Base-by-base conservation (phyloP, 345 rosid species). In the Excoecaria cochinchinensis region DNA sequence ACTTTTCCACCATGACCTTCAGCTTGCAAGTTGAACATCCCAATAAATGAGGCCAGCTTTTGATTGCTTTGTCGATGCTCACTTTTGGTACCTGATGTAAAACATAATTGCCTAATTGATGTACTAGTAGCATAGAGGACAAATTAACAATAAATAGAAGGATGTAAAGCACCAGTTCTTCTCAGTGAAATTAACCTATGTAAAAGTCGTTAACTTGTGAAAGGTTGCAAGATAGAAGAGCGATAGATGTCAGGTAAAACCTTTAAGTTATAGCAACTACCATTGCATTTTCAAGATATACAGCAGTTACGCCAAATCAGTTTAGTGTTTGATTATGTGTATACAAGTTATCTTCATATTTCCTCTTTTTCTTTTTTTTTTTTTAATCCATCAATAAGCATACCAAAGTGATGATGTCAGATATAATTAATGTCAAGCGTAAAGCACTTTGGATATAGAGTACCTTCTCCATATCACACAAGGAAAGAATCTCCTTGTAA, bases 21-120 rank as follows among this genome's bases (percentile, higher is more conserved):
- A 92, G 77, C 84, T 88, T 90, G 76, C 86, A 78, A 36, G 85
- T 88, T 74, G 95, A 89, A 79, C 97, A 90, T 42, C 97, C 99
- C 73, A 95, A 77, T 50, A 95, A 56, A 69, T 82, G 86, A 81
- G 99, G 99, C 95, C 92, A 92, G 77, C 90, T 80, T 84, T 77
- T 88, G 69, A 95, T 81, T 73, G 92, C 95, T 1, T 70, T 83
- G 78, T 92, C 88, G 44, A 88, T 74, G 47, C 80, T 82, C 62
- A 59, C 74, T 87, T 86, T 83, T 6, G 89, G 88, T 44, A 92
- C 89, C 97, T 94, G 80, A 56, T 55, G 55, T 53, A 67, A 80
- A 4, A 39, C 44, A 70, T 19, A 63, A 67, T 63, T 64, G 50
- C 25, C 22, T 16, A 62, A 21, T 16, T 65, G 6, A 70, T 44